Percentiles rank a stretch among this genome's conserved stretches.
Evolutionary conservation across 371 early-diverging fungal genomes (phyloP).

Genomic region (Cokeromyces recurvatus): DNA sequence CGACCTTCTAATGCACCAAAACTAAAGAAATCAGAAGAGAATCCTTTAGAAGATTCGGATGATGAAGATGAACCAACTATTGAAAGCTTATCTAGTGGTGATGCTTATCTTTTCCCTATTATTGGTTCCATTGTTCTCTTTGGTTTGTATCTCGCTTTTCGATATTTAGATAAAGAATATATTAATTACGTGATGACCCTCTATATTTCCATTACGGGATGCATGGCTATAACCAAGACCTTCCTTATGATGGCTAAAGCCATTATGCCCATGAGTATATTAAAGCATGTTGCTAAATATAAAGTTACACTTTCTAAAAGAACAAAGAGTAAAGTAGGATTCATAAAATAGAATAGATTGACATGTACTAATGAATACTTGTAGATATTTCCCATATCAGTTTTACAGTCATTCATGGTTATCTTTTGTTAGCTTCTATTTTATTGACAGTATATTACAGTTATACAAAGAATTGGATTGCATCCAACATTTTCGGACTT

Average conservation of each 20-base stretch:
- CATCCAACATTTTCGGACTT: conserved; percentile 85
- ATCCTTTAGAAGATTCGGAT: conserved; percentile 43
- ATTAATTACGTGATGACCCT: conserved; percentile 81
- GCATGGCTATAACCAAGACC: conserved; percentile 69
- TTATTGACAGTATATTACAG: conserved; percentile 74
- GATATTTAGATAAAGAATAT: conserved; percentile 78
- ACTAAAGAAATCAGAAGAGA: conserved; percentile 22
- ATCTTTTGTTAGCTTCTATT: conserved; percentile 52
- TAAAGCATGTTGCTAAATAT: conserved; percentile 63
- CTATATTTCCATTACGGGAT: conserved; percentile 87
- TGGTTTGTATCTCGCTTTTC: conserved; percentile 82
- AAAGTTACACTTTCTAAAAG: conserved; percentile 66
- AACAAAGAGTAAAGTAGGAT: conserved; percentile 58
- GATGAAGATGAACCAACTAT: conserved; percentile 57
- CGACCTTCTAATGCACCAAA: conserved; percentile 46
- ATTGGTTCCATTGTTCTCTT: conserved; percentile 85
- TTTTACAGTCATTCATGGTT: conserved; percentile 75
- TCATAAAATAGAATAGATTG: neutral
- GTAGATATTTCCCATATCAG: conserved; percentile 58
- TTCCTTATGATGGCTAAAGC: conserved; percentile 51
- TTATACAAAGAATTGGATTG: conserved; percentile 88
- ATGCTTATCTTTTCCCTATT: conserved; percentile 92
- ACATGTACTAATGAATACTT: neutral
- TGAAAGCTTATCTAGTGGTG: conserved; percentile 81
- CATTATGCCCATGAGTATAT: conserved; percentile 37